phyloP scores from a whole-genome alignment of 2,329 filamentous ascomycete genomes.

The Colletotrichum ledebouriae region DNA sequence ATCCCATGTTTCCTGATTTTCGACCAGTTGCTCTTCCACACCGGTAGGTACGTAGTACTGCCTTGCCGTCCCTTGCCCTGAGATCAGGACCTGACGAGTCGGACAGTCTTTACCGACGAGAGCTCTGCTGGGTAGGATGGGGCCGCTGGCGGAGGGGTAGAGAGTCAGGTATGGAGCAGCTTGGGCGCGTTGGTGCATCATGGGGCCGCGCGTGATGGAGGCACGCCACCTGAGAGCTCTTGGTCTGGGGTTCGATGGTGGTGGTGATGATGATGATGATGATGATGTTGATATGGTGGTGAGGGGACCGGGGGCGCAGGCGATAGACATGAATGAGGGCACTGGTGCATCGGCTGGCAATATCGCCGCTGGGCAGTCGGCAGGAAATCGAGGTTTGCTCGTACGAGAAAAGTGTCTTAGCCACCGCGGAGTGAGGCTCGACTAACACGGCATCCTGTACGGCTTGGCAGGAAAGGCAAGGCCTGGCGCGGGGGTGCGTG shows the following conservation, averaged over 20 bases:
- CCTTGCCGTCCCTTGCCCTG: background rate
- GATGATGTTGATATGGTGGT: constrained; percentile 8
- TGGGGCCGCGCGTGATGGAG: constrained; percentile 37
- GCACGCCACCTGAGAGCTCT: constrained; percentile 31
- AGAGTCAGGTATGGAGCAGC: background rate
- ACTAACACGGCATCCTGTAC: constrained; percentile 29
- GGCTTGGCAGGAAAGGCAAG: constrained; percentile 20
- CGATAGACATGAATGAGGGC: constrained; percentile 14
- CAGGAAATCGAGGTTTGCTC: constrained; percentile 30
- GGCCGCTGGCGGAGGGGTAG: too few relatives aligned
- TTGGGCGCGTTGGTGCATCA: constrained; percentile 21
- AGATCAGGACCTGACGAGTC: constrained; percentile 4
- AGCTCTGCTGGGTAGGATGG: constrained; percentile 3
- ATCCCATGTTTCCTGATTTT: background rate
- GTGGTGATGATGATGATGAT: constrained; percentile 1
- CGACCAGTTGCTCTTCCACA: constrained; percentile 1
- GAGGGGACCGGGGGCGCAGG: constrained; percentile 2
- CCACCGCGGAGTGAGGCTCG: constrained; percentile 28
- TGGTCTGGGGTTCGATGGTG: constrained; percentile 3
- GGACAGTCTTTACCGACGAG: background rate
- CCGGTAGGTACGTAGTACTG: background rate
- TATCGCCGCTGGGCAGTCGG: background rate
- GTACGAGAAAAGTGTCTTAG: constrained; percentile 34
- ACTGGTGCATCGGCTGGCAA: constrained; percentile 3
- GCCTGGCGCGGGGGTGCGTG: background rate